Base-by-base conservation (phyloP, 306 rosid genomes). In the Prosopis cineraria region DNA sequence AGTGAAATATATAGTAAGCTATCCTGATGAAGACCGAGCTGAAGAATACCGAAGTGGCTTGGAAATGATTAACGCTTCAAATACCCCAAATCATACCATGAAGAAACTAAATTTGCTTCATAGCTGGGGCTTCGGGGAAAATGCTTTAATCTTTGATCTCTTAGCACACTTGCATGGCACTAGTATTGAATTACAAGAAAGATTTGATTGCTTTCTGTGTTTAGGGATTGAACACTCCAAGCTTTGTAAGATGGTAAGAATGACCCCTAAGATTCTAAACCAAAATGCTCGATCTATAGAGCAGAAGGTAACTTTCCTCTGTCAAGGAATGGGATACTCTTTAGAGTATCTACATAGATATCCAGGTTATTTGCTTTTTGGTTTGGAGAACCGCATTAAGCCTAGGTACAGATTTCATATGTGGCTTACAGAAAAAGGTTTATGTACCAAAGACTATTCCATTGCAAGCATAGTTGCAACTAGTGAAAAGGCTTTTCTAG, bases 121-220 rank as follows among this genome's bases (percentile, higher is more conserved):
- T 75, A 39, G 84, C 70, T 62, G 77, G 14, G 98, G 98, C 70
- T 93, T 87, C 83, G 98, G 98, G 50, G 96, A 91, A 86, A 93
- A 90, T 77, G 84, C 87, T 73, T 27, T 80, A 73, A 91, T 92
- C 56, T 66, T 90, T 72, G 58, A 77, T 68, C 69, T 87, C 74
- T 82, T 88, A 9, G 22, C 56, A 40, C 33, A 64, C 48, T 43
- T 93, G 88, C 93, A 91, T 59, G 98, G 97, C 17, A 68, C 82
- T 4, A 56, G 87, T 13, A 29, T 25, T 5, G 82, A 88, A 80
- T 77, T 91, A 73, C 81, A 83, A 33, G 79, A 77, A 29, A 84
- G 98, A 76, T 90, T 90, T 72, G 91, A 91, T 75, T 78, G 82
- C 83, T 88, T 91, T 81, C 86, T 90, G 74, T 20, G 5, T 22